These are phyloP conservation scores for Cichorium intybus DNA, from an alignment of 140 eudicot species.

Conservation along the genomic window DNA sequence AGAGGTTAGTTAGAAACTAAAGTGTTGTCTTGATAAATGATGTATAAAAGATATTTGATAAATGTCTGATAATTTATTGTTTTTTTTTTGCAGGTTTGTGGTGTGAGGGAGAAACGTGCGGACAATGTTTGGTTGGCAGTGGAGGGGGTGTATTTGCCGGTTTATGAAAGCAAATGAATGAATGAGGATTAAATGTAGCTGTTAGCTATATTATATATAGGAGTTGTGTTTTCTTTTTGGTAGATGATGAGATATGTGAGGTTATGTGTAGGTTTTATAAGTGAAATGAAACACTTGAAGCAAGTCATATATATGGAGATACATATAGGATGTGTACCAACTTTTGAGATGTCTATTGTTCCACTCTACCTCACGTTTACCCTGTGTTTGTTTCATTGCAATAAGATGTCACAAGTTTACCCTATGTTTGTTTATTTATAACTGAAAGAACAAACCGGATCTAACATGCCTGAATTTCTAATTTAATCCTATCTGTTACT, in stretches of 20 bases:
- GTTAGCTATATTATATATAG: constrained; percentile 4
- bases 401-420: background rate
- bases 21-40: too few species aligned
- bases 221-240: constrained; percentile 12
- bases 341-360: constrained; percentile 13
- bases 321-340: constrained; percentile 14
- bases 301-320: background rate
- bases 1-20: too few species aligned
- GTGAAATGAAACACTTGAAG: constrained; percentile 9
- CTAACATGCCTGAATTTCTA: too few species aligned
- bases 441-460: background rate
- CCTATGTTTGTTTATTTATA: too few species aligned
- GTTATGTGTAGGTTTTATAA: constrained; percentile 16
- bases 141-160: constrained; percentile 89
- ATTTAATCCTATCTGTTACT: too few species aligned
- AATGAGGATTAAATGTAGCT: constrained; percentile 1
- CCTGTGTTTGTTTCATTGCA: background rate
- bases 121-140: constrained; percentile 96
- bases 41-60: background rate
- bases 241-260: constrained; percentile 8
- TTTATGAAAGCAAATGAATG: constrained; percentile 48
- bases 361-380: background rate
- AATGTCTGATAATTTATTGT: background rate
- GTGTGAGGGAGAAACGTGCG: constrained; percentile 68
- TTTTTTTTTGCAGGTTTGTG: constrained; percentile 72